phyloP scores from a whole-genome alignment of 164 flowering plant species.

The Stephania japonica region DNA sequence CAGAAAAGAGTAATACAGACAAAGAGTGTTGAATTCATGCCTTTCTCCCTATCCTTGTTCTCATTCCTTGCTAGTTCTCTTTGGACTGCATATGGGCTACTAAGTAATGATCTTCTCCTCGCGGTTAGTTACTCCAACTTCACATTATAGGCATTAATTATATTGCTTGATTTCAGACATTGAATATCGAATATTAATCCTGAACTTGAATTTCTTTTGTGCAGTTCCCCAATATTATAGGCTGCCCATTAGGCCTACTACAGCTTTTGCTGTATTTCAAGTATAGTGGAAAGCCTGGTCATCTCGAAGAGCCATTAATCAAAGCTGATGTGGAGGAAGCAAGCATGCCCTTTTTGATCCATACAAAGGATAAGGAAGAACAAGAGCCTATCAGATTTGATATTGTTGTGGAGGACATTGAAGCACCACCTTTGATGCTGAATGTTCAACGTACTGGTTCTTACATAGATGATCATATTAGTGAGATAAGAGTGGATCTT shows the following conservation, averaged over 20 bases:
- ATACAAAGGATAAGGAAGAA: slow-evolving; percentile 20
- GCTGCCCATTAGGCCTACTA: slow-evolving; percentile 39
- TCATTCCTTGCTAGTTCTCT: slow-evolving; percentile 19
- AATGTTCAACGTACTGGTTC: not conserved
- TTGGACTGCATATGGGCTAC: slow-evolving; percentile 21
- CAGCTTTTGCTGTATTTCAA: slow-evolving; percentile 51
- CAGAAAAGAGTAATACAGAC: slow-evolving; percentile 12
- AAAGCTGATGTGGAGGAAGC: not conserved
- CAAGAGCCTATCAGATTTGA: not conserved
- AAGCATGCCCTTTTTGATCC: slow-evolving; percentile 23
- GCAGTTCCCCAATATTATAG: slow-evolving; percentile 56
- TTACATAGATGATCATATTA: not conserved
- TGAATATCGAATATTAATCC: not conserved
- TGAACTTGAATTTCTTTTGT: not conserved
- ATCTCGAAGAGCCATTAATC: slow-evolving; percentile 19
- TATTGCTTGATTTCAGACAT: too few relatives aligned
- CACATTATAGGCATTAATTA: too few relatives aligned
- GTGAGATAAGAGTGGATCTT: not conserved
- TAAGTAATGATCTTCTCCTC: slow-evolving; percentile 16
- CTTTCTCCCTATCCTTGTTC: slow-evolving; percentile 21
- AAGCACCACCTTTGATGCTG: not conserved
- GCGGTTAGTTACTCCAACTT: slow-evolving; percentile 4
- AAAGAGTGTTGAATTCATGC: slow-evolving; percentile 21
- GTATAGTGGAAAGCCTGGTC: slow-evolving; percentile 30
- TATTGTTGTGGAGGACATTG: not conserved